Evolutionary conservation across 2,329 filamentous ascomycete genomes (phyloP).

Genomic region (Stemphylium lycopersici): DNA sequence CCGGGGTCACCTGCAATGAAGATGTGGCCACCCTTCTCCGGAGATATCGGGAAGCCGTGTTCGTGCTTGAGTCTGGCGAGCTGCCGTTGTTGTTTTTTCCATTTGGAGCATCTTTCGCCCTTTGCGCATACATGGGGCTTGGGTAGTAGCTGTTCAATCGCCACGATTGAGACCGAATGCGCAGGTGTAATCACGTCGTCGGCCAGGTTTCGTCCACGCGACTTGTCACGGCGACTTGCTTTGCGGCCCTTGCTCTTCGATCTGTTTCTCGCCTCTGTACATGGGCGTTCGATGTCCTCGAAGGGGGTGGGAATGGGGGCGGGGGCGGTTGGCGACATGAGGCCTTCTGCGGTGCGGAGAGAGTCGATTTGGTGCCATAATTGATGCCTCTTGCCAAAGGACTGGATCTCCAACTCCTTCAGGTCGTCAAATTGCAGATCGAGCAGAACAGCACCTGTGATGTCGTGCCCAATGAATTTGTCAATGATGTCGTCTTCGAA

Average conservation of each 20-base stretch:
- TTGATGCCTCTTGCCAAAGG: constrained; percentile 79
- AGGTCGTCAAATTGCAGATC: constrained; percentile 91
- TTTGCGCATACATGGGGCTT: constrained; percentile 85
- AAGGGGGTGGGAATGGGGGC: constrained; percentile 57
- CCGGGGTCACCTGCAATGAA: constrained; percentile 80
- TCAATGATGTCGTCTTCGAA: constrained; percentile 79
- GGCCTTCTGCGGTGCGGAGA: constrained; percentile 60
- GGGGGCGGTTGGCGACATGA: constrained; percentile 48
- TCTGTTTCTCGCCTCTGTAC: constrained; percentile 44
- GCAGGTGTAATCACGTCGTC: constrained; percentile 76
- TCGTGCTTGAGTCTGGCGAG: constrained; percentile 77
- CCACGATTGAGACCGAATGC: constrained; percentile 89
- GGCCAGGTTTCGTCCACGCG: constrained; percentile 41
- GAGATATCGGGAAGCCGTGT: constrained; percentile 68
- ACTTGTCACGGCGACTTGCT: constrained; percentile 39
- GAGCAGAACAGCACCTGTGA: constrained; percentile 83
- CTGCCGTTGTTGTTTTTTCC: constrained; percentile 77
- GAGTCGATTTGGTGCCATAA: constrained; percentile 80
- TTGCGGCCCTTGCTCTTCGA: constrained; percentile 47
- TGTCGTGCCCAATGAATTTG: constrained; percentile 90
- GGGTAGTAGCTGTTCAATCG: constrained; percentile 86
- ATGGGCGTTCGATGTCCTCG: constrained; percentile 55
- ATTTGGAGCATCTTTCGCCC: constrained; percentile 84
- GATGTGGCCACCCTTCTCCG: constrained; percentile 69
- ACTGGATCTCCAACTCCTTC: constrained; percentile 79